Base-by-base conservation (phyloP, 1,284 basidiomycete genomes). In the Sutorius eximius region DNA sequence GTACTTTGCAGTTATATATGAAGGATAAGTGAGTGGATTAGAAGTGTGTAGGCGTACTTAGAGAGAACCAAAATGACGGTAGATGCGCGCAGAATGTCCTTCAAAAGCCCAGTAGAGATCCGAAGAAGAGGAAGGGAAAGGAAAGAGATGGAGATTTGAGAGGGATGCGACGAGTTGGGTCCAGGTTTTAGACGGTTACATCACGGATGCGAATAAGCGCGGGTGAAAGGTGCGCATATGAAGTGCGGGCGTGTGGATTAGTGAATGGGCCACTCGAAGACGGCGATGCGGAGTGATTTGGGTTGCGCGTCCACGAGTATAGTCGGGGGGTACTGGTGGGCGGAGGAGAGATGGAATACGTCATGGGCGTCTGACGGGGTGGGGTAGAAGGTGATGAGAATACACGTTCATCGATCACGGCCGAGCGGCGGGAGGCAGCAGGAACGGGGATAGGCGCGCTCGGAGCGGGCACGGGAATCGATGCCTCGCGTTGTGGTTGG, bases 221-320 rank as follows among this genome's bases (percentile, higher is more conserved):
- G 1, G 67, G 64, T 5, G 78, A 73, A 50, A 82, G 72, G 49
- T 75, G 77, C n/a, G 75, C 63, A 45, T 75, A 75, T 20, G 81
- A 80, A 65, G 78, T 73, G 59, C 81, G 77, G 12, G 79, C 79
- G 46, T 62, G 71, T 36, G 77, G 73, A 59, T 81, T 82, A 45
- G 77, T 75, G 47, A 82, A 72, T 15, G 76, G 80, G 10, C 76
- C 69, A 53, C 59, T 53, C 30, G 62, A 43, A 24, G 71, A 53
- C 13, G 65, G 61, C n/a, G 59, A 70, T 24, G 67, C 42, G 18
- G 73, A 61, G 12, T 66, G 68, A 13, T 59, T 53, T 18, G 67
- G 63, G 55, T 67, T 65, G 45, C 64, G 58, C 16, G 63, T 61
- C 68, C 73, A 74, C 55, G 69, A 62, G 50, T 83, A 80, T 40